A percentile compares a stretch with the other conserved stretches of the same genome.
These are phyloP conservation scores for Ochromonas danica DNA, from an alignment of 108 stramenopile genomes.

Conservation along the genomic window DNA sequence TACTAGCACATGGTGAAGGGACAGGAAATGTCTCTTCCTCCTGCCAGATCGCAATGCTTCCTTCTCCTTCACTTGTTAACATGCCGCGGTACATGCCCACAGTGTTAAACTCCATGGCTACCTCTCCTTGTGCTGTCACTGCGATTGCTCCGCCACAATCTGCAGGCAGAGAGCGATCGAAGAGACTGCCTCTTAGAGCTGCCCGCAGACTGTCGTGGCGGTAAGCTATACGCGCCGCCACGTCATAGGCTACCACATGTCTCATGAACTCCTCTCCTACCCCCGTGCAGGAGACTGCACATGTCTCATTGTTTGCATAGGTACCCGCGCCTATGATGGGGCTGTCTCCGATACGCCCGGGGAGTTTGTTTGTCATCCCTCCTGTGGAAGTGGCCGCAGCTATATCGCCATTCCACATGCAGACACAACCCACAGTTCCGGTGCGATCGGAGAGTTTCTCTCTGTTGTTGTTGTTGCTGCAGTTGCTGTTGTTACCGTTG, in stretches of 20 bases:
- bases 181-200: neutral
- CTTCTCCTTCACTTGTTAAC: neutral
- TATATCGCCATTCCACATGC: neutral
- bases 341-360: constrained; percentile 24
- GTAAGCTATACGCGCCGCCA: constrained; percentile 3
- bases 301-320: constrained; percentile 1
- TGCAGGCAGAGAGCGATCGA: neutral
- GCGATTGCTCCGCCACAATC: constrained; percentile 1
- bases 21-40: no score
- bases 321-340: constrained; percentile 27
- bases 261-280: constrained; percentile 30
- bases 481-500: no score
- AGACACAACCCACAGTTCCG: constrained; percentile 35
- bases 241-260: constrained; percentile 12
- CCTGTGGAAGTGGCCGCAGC: constrained; percentile 21
- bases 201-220: neutral
- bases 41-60: neutral
- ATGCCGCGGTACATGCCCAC: constrained; percentile 21
- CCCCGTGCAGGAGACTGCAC: constrained; percentile 23
- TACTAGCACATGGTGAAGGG: no score
- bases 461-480: no score
- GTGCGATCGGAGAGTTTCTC: neutral
- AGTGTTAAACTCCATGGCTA: constrained; percentile 17
- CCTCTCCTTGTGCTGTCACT: neutral
- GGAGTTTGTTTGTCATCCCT: constrained; percentile 29